phyloP scores from a whole-genome alignment of 106 monocot species.

The Apostasia shenzhenica region DNA sequence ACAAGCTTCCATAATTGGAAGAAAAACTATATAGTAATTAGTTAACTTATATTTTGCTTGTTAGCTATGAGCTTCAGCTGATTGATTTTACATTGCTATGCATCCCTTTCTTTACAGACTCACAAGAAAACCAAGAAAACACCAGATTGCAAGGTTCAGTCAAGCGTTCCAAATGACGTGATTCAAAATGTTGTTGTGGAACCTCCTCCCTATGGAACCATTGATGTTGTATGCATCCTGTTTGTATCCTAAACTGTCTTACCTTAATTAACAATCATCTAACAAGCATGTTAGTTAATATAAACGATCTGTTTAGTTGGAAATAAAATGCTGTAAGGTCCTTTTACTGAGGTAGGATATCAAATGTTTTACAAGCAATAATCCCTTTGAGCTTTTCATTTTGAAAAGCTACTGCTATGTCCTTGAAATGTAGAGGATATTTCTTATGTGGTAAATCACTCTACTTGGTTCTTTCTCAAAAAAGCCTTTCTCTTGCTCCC shows the following conservation, averaged over 20 bases:
- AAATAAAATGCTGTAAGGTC: too few species aligned
- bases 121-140: conserved; percentile 44
- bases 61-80: background rate
- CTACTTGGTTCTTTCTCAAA: too few species aligned
- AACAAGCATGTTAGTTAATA: too few species aligned
- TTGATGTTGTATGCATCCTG: conserved; percentile 51
- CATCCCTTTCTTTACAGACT: conserved; percentile 39
- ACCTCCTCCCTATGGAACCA: conserved; percentile 44
- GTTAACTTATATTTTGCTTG: background rate
- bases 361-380: too few species aligned
- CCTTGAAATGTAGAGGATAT: too few species aligned
- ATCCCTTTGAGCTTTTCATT: too few species aligned
- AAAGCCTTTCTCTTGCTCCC: too few species aligned
- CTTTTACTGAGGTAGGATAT: too few species aligned
- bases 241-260: background rate
- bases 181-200: conserved; percentile 25
- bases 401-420: too few species aligned
- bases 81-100: background rate
- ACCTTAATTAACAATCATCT: too few species aligned
- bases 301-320: too few species aligned
- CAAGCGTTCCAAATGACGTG: conserved; percentile 23
- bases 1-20: background rate
- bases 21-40: background rate
- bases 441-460: too few species aligned
- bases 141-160: conserved; percentile 6